phyloP scores from a whole-genome alignment of 805 yeast genomes.

The Yarrowia divulgata region DNA sequence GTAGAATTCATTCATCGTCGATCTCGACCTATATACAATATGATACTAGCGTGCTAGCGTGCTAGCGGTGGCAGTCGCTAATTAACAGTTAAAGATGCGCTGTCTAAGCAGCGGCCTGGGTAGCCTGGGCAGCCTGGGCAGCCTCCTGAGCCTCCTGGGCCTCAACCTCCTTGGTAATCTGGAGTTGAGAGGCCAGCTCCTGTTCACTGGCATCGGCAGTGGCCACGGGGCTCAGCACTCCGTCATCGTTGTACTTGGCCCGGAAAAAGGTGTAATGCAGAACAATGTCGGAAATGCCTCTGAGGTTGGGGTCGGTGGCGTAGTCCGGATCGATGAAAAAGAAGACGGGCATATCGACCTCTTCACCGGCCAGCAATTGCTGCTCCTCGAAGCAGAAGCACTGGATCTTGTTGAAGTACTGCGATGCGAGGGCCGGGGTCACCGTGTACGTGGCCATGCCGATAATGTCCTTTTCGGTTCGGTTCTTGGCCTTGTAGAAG shows the following conservation, averaged over 20 bases:
- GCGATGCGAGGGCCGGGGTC: slow-evolving; percentile 95
- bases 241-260: slow-evolving; percentile 47
- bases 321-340: slow-evolving; percentile 97
- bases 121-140: no score
- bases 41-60: background rate
- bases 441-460: slow-evolving; percentile 99
- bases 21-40: slow-evolving; percentile 28
- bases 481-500: slow-evolving; percentile 89
- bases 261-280: slow-evolving; percentile 91
- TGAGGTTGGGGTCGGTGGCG: slow-evolving; percentile 90
- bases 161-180: slow-evolving; percentile 29
- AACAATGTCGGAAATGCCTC: slow-evolving; percentile 86
- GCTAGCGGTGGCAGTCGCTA: no score
- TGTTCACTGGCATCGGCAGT: slow-evolving; percentile 33
- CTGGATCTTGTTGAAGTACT: slow-evolving; percentile 94
- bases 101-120: background rate
- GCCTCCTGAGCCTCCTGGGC: background rate
- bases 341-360: slow-evolving; percentile 98
- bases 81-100: background rate
- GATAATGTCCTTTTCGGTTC: slow-evolving; percentile 84
- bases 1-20: slow-evolving; percentile 22
- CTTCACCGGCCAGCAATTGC: slow-evolving; percentile 91
- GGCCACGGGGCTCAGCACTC: slow-evolving; percentile 45
- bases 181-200: slow-evolving; percentile 23
- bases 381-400: slow-evolving; percentile 99